Evolutionary conservation across 129 eudicot species (phyloP).

Genomic region (Helianthus tuberosus): DNA sequence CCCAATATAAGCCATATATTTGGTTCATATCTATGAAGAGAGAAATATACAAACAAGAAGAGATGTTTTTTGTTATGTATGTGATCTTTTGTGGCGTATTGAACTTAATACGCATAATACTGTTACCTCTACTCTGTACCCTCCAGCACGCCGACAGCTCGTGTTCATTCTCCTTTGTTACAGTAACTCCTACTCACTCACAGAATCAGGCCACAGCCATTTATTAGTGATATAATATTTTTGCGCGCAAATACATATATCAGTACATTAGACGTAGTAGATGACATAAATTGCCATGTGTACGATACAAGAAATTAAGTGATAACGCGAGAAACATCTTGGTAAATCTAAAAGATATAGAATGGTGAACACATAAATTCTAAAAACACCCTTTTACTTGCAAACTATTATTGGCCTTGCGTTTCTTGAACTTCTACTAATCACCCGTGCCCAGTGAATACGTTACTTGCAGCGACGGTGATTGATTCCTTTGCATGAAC

Average conservation of each 20-base stretch:
- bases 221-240: neutral
- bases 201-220: neutral
- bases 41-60: too few relatives aligned
- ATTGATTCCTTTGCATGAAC: neutral
- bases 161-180: neutral
- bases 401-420: neutral
- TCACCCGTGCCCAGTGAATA: neutral
- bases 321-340: neutral
- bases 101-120: slow-evolving; percentile 5
- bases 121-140: neutral
- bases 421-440: neutral
- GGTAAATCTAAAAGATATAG: neutral
- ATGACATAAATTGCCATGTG: neutral
- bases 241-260: neutral
- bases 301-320: neutral
- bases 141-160: slow-evolving; percentile 3
- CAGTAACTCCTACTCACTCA: slow-evolving; percentile 12
- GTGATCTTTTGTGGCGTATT: neutral
- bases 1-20: too few relatives aligned
- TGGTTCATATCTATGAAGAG: too few relatives aligned
- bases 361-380: too few relatives aligned
- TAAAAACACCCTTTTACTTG: neutral
- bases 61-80: neutral
- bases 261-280: neutral
- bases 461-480: neutral